These are phyloP conservation scores for Leishmania martiniquensis DNA, from an alignment of 208 protist species.

Conservation along the genomic window DNA sequence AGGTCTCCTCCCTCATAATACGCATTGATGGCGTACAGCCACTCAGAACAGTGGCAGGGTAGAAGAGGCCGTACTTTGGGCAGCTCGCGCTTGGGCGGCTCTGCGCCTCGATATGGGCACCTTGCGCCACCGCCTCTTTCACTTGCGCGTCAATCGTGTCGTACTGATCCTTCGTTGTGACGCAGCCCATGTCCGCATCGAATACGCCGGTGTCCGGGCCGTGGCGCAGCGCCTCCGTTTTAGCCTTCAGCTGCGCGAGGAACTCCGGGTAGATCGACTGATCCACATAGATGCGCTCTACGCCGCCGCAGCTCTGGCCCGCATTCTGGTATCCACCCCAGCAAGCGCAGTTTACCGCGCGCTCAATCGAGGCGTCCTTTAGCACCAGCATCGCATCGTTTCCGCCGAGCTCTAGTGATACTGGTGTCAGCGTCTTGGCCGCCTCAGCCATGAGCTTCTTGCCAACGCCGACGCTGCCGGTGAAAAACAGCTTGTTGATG, in stretches of 20 bases:
- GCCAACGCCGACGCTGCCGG: slow-evolving; percentile 79
- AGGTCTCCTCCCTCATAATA: slow-evolving; percentile 91
- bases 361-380: slow-evolving; percentile 74
- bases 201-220: slow-evolving; percentile 52
- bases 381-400: slow-evolving; percentile 87
- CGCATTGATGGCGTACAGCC: slow-evolving; percentile 82
- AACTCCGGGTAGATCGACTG: slow-evolving; percentile 74
- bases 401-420: slow-evolving; percentile 86
- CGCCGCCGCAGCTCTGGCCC: slow-evolving; percentile 80
- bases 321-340: slow-evolving; percentile 86
- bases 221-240: slow-evolving; percentile 78
- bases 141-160: slow-evolving; percentile 67
- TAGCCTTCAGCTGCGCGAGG: slow-evolving; percentile 55
- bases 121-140: slow-evolving; percentile 64
- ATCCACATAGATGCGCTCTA: slow-evolving; percentile 82
- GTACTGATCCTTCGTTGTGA: slow-evolving; percentile 72
- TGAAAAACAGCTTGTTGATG: slow-evolving; percentile 88
- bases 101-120: slow-evolving; percentile 72
- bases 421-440: slow-evolving; percentile 71
- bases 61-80: slow-evolving; percentile 65
- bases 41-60: slow-evolving; percentile 81
- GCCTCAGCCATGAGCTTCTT: slow-evolving; percentile 79
- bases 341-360: slow-evolving; percentile 79
- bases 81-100: slow-evolving; percentile 54
- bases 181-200: slow-evolving; percentile 71